phyloP scores from a whole-genome alignment of 352 stramenopile species.

The Phytophthora cajani region DNA sequence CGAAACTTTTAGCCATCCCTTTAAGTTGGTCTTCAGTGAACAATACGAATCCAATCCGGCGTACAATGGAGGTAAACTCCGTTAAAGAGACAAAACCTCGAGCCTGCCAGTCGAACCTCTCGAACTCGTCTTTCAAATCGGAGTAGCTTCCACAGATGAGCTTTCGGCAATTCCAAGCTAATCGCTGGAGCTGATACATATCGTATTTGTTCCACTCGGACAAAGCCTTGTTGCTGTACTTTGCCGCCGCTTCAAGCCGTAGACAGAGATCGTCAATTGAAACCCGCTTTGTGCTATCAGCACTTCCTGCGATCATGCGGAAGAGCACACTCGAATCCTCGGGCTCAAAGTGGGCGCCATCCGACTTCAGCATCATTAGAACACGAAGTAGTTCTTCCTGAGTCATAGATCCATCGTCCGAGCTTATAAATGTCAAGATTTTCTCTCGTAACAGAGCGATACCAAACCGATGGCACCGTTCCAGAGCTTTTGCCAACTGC shows the following conservation, averaged over 20 bases:
- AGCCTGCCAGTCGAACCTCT: slow-evolving; percentile 73
- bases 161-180: slow-evolving; percentile 62
- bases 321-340: slow-evolving; percentile 49
- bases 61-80: slow-evolving; percentile 55
- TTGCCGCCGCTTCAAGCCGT: slow-evolving; percentile 41
- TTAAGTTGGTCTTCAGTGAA: slow-evolving; percentile 50
- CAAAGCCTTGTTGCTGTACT: slow-evolving; percentile 2
- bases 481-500: slow-evolving; percentile 32
- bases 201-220: slow-evolving; percentile 49
- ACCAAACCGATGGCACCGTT: slow-evolving; percentile 48
- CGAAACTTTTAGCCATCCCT: slow-evolving; percentile 60
- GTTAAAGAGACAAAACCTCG: slow-evolving; percentile 47
- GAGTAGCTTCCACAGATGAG: slow-evolving; percentile 43
- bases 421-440: slow-evolving; percentile 41
- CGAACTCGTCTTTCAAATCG: slow-evolving; percentile 56
- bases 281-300: slow-evolving; percentile 22
- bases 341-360: slow-evolving; percentile 42
- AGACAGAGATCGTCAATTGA: slow-evolving; percentile 46
- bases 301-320: slow-evolving; percentile 30
- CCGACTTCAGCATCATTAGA: slow-evolving; percentile 38
- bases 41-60: slow-evolving; percentile 51
- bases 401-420: slow-evolving; percentile 47
- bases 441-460: slow-evolving; percentile 48
- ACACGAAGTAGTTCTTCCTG: slow-evolving; percentile 50
- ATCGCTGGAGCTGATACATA: slow-evolving; percentile 47